phyloP scores from a whole-genome alignment of 2,329 filamentous ascomycete species.

The Penicillium olsonii region DNA sequence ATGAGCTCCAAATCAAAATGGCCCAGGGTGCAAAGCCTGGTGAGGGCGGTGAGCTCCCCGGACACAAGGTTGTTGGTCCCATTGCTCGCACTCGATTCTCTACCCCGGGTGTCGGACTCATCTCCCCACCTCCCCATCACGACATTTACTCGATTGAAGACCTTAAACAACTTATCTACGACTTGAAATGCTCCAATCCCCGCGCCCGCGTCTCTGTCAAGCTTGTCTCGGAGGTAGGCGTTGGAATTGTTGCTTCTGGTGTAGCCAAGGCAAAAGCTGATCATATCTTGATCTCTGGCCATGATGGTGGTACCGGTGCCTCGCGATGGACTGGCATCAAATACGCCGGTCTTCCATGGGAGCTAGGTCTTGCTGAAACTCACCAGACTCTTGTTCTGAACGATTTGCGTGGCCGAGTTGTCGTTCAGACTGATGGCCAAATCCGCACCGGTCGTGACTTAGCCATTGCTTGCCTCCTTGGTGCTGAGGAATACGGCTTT shows the following conservation, averaged over 20 bases:
- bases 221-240: slow-evolving; percentile 94
- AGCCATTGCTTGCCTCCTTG: slow-evolving; percentile 89
- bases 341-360: slow-evolving; percentile 95
- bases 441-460: slow-evolving; percentile 90
- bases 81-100: slow-evolving; percentile 95
- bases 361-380: slow-evolving; percentile 92
- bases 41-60: slow-evolving; percentile 94
- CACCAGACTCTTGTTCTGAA: slow-evolving; percentile 96
- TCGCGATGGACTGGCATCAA: slow-evolving; percentile 99
- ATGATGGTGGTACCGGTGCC: slow-evolving; percentile 95
- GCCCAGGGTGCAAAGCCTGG: slow-evolving; percentile 97
- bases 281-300: slow-evolving; percentile 93
- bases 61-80: slow-evolving; percentile 92
- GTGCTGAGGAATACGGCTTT: slow-evolving; percentile 98
- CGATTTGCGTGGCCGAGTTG: slow-evolving; percentile 90
- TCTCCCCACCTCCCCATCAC: slow-evolving; percentile 94
- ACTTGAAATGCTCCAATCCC: slow-evolving; percentile 94
- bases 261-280: slow-evolving; percentile 97
- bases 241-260: slow-evolving; percentile 95
- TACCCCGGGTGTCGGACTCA: slow-evolving; percentile 91
- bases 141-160: slow-evolving; percentile 99
- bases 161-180: slow-evolving; percentile 96
- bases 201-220: slow-evolving; percentile 92
- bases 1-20: slow-evolving; percentile 99
- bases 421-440: slow-evolving; percentile 95